Evolutionary conservation across 164 flowering plant species (phyloP).

Genomic region (Berberis thunbergii): DNA sequence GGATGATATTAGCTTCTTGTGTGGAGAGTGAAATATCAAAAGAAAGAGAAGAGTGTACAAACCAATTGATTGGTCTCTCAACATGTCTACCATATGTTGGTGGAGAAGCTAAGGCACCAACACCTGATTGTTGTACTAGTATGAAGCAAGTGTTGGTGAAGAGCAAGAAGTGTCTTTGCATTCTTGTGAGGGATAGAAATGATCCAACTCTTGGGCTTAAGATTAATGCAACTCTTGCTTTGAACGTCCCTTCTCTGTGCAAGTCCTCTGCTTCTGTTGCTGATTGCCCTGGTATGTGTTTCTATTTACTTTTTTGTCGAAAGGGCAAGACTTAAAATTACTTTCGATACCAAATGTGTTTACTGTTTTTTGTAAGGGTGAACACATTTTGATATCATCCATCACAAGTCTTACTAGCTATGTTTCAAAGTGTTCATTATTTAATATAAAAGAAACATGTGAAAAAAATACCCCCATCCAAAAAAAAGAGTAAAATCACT

Average conservation of each 20-base stretch:
- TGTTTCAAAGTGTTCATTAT: no score
- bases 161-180: slow-evolving; percentile 60
- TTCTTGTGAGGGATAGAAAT: slow-evolving; percentile 56
- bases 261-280: slow-evolving; percentile 31
- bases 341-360: not conserved
- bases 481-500: no score
- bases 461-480: no score
- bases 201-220: slow-evolving; percentile 60
- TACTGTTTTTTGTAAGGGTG: not conserved
- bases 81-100: slow-evolving; percentile 63
- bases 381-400: no score
- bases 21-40: slow-evolving; percentile 22
- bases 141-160: slow-evolving; percentile 42
- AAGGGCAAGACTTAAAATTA: not conserved
- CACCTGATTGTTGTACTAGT: slow-evolving; percentile 66
- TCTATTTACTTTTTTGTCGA: not conserved
- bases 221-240: slow-evolving; percentile 57
- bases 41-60: slow-evolving; percentile 52
- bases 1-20: not conserved
- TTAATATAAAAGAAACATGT: no score
- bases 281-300: slow-evolving; percentile 40
- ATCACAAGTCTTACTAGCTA: no score
- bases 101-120: slow-evolving; percentile 50
- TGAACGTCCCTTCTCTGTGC: slow-evolving; percentile 43
- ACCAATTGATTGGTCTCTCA: slow-evolving; percentile 43